Base-by-base conservation (phyloP, 1,284 basidiomycete species). In the Fomitopsis betulina region DNA sequence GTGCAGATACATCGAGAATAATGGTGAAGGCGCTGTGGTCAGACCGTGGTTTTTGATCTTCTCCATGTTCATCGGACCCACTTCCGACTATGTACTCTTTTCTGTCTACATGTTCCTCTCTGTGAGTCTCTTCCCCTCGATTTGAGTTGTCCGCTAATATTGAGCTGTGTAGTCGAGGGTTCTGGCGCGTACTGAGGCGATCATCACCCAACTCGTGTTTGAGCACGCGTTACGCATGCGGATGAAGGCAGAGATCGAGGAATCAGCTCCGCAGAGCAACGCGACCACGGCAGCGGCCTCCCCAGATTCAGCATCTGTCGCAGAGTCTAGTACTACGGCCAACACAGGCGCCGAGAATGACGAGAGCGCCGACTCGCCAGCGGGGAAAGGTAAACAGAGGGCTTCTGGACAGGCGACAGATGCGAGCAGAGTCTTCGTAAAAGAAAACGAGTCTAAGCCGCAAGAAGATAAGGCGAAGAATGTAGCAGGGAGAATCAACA, bases 141-240 rank as follows among this genome's bases (percentile, higher is more conserved):
- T 15, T 45, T 19, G 25, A 12, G 23, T 42, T 10, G 13, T 12
- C 35, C 1, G 12, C 25, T 21, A 9, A 13, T 12, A 4, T 2
- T n/a, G 23, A 43, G 19, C n/a, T 8, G n/a, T 15, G 21, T 53
- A 72, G 68, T 80, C 76, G 5, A 68, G 75, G 17, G 72, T 73
- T 3, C 68, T 82, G 10, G 80, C 84, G 17, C 79, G 81, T 32
- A 67, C 73, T 9, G 85, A 89, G 67, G 79, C 79, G 2, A 77
- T 89, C 49, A 70, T 89, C 52, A 87, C 85, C 0, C 81, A 88
- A 64, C 75, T 89, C 2, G 70, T 89, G 13, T 87, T 89, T 64
- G 83, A 87, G 57, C 87, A 89, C 63, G 75, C 85, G 5, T 73
- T 89, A 2, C 78, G 84, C 30, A 81, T 89, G 53, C 77, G 87